These are phyloP conservation scores for Paralagenidium karlingii DNA, from an alignment of 352 stramenopile genomes.

Conservation along the genomic window DNA sequence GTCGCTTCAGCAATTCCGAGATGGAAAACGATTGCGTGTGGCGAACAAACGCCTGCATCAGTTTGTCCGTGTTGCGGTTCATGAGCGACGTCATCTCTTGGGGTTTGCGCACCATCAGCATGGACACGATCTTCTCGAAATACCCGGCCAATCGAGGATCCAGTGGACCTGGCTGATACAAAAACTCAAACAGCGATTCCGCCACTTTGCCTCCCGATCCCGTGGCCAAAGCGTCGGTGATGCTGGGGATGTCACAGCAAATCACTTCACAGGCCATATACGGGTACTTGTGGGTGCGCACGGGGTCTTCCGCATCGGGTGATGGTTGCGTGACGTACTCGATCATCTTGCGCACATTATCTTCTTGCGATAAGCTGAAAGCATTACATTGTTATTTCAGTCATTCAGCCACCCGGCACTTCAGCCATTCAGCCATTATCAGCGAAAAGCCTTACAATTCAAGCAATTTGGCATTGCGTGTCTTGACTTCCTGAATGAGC, in stretches of 20 bases:
- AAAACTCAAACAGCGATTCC: slow-evolving; percentile 87
- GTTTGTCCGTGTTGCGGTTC: slow-evolving; percentile 69
- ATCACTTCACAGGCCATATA: slow-evolving; percentile 98
- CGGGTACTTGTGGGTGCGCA: slow-evolving; percentile 85
- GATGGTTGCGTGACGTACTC: slow-evolving; percentile 59
- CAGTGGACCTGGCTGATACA: slow-evolving; percentile 70
- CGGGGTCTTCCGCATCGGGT: slow-evolving; percentile 31
- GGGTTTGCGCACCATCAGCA: slow-evolving; percentile 82
- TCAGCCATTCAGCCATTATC: neutral
- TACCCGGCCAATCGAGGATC: slow-evolving; percentile 93
- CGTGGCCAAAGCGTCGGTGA: slow-evolving; percentile 84
- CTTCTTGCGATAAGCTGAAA: slow-evolving; percentile 53
- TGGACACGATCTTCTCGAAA: slow-evolving; percentile 92
- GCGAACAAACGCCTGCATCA: slow-evolving; percentile 48
- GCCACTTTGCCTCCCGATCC: slow-evolving; percentile 52
- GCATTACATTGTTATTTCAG: neutral
- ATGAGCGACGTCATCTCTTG: slow-evolving; percentile 74
- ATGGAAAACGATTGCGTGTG: slow-evolving; percentile 71
- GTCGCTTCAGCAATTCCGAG: slow-evolving; percentile 66
- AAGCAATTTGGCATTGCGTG: slow-evolving; percentile 89
- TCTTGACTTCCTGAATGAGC: slow-evolving; percentile 95
- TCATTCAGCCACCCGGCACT: neutral
- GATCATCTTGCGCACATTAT: slow-evolving; percentile 52
- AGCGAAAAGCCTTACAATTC: slow-evolving; percentile 69
- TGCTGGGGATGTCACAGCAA: slow-evolving; percentile 92